Evolutionary conservation across 2,329 filamentous ascomycete genomes (phyloP).

Genomic region (Diaporthe citriasiana): DNA sequence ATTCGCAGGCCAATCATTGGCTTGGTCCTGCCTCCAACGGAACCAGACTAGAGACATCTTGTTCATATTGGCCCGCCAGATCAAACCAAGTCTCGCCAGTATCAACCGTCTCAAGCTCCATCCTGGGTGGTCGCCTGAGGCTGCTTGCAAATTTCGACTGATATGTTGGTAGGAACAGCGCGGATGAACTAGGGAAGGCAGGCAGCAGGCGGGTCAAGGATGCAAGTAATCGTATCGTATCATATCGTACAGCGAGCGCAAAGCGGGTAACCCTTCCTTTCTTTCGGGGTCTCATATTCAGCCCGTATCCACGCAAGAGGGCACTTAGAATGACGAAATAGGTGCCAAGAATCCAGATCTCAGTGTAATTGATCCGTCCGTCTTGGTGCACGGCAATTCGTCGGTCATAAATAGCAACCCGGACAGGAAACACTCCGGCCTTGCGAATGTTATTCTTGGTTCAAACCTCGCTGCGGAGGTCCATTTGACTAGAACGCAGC

Average conservation of each 20-base stretch:
- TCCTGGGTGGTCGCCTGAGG: background rate
- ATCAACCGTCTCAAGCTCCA: background rate
- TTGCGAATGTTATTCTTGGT: background rate
- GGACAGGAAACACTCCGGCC: background rate
- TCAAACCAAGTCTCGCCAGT: background rate
- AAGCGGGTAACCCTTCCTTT: background rate
- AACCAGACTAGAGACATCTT: background rate
- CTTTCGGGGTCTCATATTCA: background rate
- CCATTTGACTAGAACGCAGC: conserved; percentile 62
- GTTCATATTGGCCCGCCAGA: background rate
- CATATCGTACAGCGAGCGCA: conserved; percentile 20
- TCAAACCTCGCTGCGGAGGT: background rate
- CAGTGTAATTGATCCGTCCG: too few species aligned
- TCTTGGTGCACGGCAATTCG: background rate
- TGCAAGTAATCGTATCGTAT: background rate
- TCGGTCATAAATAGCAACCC: background rate
- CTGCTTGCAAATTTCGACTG: background rate
- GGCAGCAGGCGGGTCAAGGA: background rate
- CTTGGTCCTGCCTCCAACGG: background rate
- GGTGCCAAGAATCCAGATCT: background rate
- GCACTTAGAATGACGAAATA: background rate
- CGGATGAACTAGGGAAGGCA: background rate
- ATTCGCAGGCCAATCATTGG: background rate
- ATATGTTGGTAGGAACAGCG: background rate
- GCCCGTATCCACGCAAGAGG: background rate